phyloP scores from a whole-genome alignment of 345 rosid species.

The Cochlearia excelsa region DNA sequence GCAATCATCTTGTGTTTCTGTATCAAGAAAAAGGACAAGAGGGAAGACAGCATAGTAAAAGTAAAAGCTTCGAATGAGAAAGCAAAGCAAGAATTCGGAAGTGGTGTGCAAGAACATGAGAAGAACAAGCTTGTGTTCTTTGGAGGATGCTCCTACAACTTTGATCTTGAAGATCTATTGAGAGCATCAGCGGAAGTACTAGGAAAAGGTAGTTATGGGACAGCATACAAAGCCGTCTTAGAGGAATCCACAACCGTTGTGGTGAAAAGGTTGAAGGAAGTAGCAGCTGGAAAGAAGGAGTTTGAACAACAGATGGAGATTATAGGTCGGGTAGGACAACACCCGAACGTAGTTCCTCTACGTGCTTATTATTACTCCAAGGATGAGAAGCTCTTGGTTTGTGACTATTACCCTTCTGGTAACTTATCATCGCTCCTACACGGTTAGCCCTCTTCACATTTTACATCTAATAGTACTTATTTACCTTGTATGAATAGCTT shows the following conservation, averaged over 20 bases:
- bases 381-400: slow-evolving; percentile 88
- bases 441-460: slow-evolving; percentile 46
- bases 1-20: slow-evolving; percentile 52
- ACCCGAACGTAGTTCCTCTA: slow-evolving; percentile 64
- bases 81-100: slow-evolving; percentile 72
- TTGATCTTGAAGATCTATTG: slow-evolving; percentile 80
- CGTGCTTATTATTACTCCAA: slow-evolving; percentile 86
- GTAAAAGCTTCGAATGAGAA: slow-evolving; percentile 61
- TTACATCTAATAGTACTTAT: neutral
- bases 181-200: slow-evolving; percentile 94
- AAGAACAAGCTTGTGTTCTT: slow-evolving; percentile 83
- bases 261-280: slow-evolving; percentile 84
- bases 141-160: slow-evolving; percentile 68
- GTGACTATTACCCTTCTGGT: slow-evolving; percentile 56
- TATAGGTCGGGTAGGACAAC: slow-evolving; percentile 62
- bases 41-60: slow-evolving; percentile 44
- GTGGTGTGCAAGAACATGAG: slow-evolving; percentile 75
- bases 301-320: slow-evolving; percentile 95
- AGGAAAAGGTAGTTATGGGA: slow-evolving; percentile 86
- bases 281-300: slow-evolving; percentile 68
- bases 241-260: slow-evolving; percentile 79
- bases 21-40: slow-evolving; percentile 55
- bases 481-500: neutral
- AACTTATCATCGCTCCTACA: slow-evolving; percentile 68
- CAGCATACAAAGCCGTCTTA: slow-evolving; percentile 81